A percentile compares a stretch with the other conserved stretches of the same genome.
Evolutionary conservation across 2,329 filamentous ascomycete species (phyloP).

Genomic region (Xylaria sp.): DNA sequence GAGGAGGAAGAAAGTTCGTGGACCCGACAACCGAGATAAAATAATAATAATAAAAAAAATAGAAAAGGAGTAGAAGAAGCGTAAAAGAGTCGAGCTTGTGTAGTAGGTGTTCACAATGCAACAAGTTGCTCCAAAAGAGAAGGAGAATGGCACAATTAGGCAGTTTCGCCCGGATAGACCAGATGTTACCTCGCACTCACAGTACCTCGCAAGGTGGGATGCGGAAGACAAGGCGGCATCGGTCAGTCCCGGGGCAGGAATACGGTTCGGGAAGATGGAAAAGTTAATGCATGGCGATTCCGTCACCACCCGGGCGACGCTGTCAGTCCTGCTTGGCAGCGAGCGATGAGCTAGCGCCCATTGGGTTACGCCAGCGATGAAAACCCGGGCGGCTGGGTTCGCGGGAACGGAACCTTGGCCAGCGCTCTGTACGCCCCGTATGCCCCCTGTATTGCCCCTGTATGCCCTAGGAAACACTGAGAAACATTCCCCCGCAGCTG

Average conservation of each 20-base stretch:
- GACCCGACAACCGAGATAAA: constrained; percentile 5
- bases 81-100: background rate
- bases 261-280: constrained; percentile 33
- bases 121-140: constrained; percentile 15
- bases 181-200: constrained; percentile 10
- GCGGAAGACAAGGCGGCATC: constrained; percentile 32
- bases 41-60: background rate
- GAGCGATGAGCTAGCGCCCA: constrained; percentile 35
- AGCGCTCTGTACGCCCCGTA: constrained; percentile 2
- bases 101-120: background rate
- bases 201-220: constrained; percentile 9
- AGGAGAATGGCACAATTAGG: constrained; percentile 24
- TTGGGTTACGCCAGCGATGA: constrained; percentile 35
- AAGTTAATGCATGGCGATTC: constrained; percentile 46
- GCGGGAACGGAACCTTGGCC: constrained; percentile 26
- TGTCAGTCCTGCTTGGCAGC: constrained; percentile 21
- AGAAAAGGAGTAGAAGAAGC: background rate
- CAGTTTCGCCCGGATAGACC: constrained; percentile 16
- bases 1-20: constrained; percentile 14
- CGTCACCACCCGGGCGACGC: constrained; percentile 45
- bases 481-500: background rate
- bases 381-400: constrained; percentile 37
- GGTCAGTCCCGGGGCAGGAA: constrained; percentile 31
- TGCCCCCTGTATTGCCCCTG: background rate
- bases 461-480: background rate